phyloP scores from a whole-genome alignment of 1,284 basidiomycete species.

The Sparassis latifolia region DNA sequence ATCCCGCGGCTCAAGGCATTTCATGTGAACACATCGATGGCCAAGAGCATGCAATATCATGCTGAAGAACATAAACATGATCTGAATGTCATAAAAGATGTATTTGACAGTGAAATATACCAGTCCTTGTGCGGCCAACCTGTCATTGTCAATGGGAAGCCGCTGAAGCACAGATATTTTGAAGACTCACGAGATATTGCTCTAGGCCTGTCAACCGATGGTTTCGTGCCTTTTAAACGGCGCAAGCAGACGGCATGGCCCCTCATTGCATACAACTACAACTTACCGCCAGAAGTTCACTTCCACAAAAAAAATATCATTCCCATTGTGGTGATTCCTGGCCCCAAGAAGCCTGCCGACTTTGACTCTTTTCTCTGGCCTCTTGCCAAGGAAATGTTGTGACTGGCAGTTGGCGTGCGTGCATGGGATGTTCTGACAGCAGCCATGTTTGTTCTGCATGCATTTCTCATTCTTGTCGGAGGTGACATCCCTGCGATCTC shows the following conservation, averaged over 20 bases:
- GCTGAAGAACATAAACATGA: constrained; percentile 9
- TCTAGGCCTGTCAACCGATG: constrained; percentile 26
- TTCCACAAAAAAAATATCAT: constrained; percentile 28
- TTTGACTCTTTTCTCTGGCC: constrained; percentile 36
- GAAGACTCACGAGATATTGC: constrained; percentile 22
- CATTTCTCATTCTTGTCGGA: constrained; percentile 33
- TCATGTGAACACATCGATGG: constrained; percentile 5
- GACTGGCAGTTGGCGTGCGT: constrained; percentile 28
- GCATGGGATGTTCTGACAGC: constrained; percentile 25
- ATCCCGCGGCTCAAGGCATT: constrained; percentile 13
- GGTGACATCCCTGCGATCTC: constrained; percentile 42
- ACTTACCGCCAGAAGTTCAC: constrained; percentile 29
- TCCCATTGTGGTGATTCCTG: constrained; percentile 21
- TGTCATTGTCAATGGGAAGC: constrained; percentile 11
- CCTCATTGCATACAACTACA: constrained; percentile 35
- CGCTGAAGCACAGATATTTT: constrained; percentile 19
- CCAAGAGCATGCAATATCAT: constrained; percentile 17
- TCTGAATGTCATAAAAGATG: constrained; percentile 11
- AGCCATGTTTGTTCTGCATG: constrained; percentile 28
- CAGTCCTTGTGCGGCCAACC: constrained; percentile 6
- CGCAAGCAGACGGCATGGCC: constrained; percentile 36
- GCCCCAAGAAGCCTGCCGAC: not conserved
- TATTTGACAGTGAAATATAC: constrained; percentile 19
- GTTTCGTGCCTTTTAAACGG: constrained; percentile 33
- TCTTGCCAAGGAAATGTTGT: constrained; percentile 29